Base-by-base conservation (phyloP, 177 flowering plant genomes). In the Vitis hybrid region DNA sequence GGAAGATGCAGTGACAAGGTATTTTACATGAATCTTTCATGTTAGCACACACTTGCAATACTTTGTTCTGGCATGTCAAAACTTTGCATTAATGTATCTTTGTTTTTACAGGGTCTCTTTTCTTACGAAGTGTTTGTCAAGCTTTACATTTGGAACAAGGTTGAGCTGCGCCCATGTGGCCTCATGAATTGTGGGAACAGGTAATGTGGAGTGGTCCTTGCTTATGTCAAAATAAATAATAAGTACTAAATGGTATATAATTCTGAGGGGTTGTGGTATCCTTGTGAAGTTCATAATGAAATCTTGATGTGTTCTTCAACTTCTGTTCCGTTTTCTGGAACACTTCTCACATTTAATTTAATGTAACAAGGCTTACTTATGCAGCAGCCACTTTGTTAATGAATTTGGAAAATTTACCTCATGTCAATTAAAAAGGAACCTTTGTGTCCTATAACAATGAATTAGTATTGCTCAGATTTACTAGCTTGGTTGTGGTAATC, bases 121-220 rank as follows among this genome's bases (percentile, higher is more conserved):
- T 73, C 91, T 14, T 89, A 89, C 75, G 95, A 96, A 21, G 62
- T 75, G 16, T 96, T 96, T 73, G 80, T 86, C 64, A 91, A 89
- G 76, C 92, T 93, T 51, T 92, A 89, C 74, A 78, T 73, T 60
- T 87, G 85, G 84, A 86, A 91, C 67, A 85, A 87, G 73, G 82
- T 84, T 72, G 95, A 88, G 68, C 68, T 96, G 62, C 87, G 59
- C 4, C 99, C 99, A 15, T 88, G 81, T 80, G 99, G 99, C 59
- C 97, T 96, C 59, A 70, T 78, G 48, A 96, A 94, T 76, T 89
- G 97, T 79, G 98, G 98, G 16, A 96, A 96, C 83, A 96, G 99
- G 99, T 94, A 86, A 71, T 67, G 27, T 59, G 15, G 35, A 48
- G 21, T 50, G 3, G 12, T 72, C 72, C 6, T 13, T 57, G 48